phyloP scores from a whole-genome alignment of 225 moss, liverwort and hornwort genomes.

The Asterella californica region DNA sequence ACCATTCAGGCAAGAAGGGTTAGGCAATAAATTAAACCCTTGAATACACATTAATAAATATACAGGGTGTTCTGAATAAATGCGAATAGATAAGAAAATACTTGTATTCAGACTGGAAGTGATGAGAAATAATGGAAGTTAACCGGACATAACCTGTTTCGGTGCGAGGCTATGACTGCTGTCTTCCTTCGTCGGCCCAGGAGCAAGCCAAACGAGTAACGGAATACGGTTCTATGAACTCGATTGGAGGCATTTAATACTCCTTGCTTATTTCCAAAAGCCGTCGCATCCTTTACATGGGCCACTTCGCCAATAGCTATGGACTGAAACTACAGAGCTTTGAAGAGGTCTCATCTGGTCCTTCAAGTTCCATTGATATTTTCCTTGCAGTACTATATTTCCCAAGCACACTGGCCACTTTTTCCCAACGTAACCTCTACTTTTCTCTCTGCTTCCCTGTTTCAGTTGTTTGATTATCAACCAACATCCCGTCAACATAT shows the following conservation, averaged over 20 bases:
- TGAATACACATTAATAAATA: too few relatives aligned
- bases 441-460: neutral
- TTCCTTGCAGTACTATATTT: slow-evolving; percentile 60
- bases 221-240: slow-evolving; percentile 57
- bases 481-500: neutral
- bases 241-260: slow-evolving; percentile 48
- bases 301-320: slow-evolving; percentile 17
- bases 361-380: slow-evolving; percentile 84
- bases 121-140: neutral
- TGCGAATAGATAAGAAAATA: too few relatives aligned
- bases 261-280: slow-evolving; percentile 28
- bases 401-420: slow-evolving; percentile 49
- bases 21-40: too few relatives aligned
- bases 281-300: slow-evolving; percentile 20
- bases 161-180: slow-evolving; percentile 51
- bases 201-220: slow-evolving; percentile 79
- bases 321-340: slow-evolving; percentile 46
- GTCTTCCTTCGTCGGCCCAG: slow-evolving; percentile 99
- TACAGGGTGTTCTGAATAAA: too few relatives aligned
- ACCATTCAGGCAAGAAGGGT: too few relatives aligned
- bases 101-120: too few relatives aligned
- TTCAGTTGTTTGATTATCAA: neutral
- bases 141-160: slow-evolving; percentile 57
- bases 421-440: slow-evolving; percentile 50
- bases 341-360: slow-evolving; percentile 61